Conservation (phyloP, 257 asterid species). For the Primulina huaijiensis region DNA sequence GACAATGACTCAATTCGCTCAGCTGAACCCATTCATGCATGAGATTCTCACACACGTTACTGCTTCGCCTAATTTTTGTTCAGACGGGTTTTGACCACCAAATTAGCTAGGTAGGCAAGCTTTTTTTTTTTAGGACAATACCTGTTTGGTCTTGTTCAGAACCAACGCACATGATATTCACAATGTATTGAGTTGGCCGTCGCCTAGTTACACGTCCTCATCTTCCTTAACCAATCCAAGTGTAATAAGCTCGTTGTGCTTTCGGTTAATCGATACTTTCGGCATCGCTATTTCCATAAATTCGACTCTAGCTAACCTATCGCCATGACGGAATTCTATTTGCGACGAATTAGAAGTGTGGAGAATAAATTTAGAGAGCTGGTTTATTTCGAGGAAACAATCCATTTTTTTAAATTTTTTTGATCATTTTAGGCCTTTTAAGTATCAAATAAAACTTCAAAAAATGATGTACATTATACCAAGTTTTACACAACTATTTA, state of each 20-base stretch:
- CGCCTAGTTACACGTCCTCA: slow-evolving; percentile 36
- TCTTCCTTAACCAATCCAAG: slow-evolving; percentile 27
- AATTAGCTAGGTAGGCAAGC: slow-evolving; percentile 53
- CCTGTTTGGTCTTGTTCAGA: slow-evolving; percentile 43
- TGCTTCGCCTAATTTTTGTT: slow-evolving; percentile 40
- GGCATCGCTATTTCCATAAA: background rate
- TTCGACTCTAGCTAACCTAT: no score
- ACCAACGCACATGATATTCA: slow-evolving; percentile 82
- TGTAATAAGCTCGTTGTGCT: slow-evolving; percentile 13
- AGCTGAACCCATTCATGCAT: background rate
- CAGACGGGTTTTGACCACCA: slow-evolving; percentile 30
- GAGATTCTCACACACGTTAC: background rate
- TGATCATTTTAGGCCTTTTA: no score
- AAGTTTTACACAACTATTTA: no score
- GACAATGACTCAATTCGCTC: no score
- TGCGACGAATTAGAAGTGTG: no score
- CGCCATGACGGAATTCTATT: no score
- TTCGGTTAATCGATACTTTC: slow-evolving; percentile 12
- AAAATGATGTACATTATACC: no score
- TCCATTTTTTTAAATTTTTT: no score
- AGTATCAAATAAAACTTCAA: no score
- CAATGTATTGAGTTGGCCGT: slow-evolving; percentile 50
- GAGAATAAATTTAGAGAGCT: no score
- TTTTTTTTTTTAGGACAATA: slow-evolving; percentile 43
- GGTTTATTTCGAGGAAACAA: no score